Conservation (phyloP, 2,329 filamentous ascomycete species). For the Lecanicillium sp. region DNA sequence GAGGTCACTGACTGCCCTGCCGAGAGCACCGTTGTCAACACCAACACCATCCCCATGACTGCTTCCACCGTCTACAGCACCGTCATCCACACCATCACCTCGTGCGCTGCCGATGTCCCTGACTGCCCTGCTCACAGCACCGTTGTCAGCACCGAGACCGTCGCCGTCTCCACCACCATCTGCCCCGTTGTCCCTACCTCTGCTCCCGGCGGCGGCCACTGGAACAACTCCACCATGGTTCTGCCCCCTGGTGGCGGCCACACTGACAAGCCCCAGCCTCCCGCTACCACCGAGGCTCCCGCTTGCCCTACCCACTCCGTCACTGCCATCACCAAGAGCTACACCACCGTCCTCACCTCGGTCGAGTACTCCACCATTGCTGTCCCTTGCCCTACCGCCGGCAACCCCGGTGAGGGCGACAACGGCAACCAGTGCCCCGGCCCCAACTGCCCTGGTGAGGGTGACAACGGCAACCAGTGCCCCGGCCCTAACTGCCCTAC, state of each 20-base stretch:
- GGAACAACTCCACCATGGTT: conserved; percentile 12
- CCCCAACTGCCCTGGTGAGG: conserved; percentile 16
- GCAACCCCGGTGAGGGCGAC: conserved; percentile 15
- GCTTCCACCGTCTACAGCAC: conserved; percentile 51
- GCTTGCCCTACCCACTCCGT: conserved; percentile 31
- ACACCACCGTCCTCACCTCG: conserved; percentile 48
- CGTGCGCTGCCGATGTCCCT: conserved; percentile 51
- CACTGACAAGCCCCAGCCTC: background rate
- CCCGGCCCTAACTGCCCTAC: conserved; percentile 19
- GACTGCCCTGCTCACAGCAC: conserved; percentile 48
- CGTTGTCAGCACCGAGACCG: conserved; percentile 26
- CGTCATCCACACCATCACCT: conserved; percentile 53
- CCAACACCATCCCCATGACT: conserved; percentile 33
- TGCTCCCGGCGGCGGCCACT: conserved; percentile 12
- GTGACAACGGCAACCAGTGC: conserved; percentile 27
- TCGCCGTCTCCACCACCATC: conserved; percentile 31
- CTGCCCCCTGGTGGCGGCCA: conserved; percentile 11
- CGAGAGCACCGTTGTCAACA: conserved; percentile 28
- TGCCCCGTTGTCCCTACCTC: conserved; percentile 25
- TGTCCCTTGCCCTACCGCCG: conserved; percentile 32
- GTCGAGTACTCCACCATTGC: conserved; percentile 45
- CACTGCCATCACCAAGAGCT: conserved; percentile 46
- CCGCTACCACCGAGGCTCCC: conserved; percentile 2
- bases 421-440: conserved; percentile 14
- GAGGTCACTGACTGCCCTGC: conserved; percentile 55